Percentiles rank a stretch among this genome's conserved stretches.
phyloP scores from a whole-genome alignment of 805 yeast genomes.

The Candida patagonica region DNA sequence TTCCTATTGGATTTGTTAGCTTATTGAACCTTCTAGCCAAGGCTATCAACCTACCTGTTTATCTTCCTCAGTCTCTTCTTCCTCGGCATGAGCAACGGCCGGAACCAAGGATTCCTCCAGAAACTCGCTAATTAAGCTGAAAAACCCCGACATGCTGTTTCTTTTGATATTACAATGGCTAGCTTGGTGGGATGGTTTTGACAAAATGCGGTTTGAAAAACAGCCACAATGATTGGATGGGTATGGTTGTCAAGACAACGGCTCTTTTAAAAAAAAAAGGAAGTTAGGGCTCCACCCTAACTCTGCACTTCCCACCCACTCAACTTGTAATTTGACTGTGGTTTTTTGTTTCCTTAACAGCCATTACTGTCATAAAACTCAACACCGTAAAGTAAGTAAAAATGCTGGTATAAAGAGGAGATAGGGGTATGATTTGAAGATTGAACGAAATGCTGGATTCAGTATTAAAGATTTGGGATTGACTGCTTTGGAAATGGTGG shows the following conservation, averaged over 20 bases:
- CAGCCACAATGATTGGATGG: not conserved
- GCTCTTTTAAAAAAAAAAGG: not conserved
- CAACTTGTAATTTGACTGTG: not conserved
- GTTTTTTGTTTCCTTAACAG: not conserved
- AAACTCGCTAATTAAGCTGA: conserved; percentile 33
- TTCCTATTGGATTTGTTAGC: not conserved
- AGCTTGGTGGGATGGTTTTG: too few relatives aligned
- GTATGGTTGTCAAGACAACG: not conserved
- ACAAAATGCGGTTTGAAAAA: not conserved
- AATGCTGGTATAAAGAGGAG: too few relatives aligned
- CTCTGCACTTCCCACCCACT: conserved; percentile 1
- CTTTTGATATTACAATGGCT: too few relatives aligned
- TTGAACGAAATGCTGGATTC: too few relatives aligned
- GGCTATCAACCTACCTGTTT: not conserved
- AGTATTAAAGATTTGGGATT: too few relatives aligned
- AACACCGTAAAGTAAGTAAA: not conserved
- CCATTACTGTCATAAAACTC: not conserved
- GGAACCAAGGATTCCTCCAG: conserved; percentile 74
- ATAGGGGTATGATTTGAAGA: too few relatives aligned
- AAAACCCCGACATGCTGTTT: conserved; percentile 15
- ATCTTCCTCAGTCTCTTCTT: conserved; percentile 16
- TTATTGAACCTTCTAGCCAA: not conserved
- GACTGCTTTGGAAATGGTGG: too few relatives aligned
- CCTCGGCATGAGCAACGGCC: conserved; percentile 73
- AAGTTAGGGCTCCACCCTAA: conserved; percentile 1